Evolutionary conservation across 192 early-diverging fungal genomes (phyloP).

Genomic region (Coemansia sp.): DNA sequence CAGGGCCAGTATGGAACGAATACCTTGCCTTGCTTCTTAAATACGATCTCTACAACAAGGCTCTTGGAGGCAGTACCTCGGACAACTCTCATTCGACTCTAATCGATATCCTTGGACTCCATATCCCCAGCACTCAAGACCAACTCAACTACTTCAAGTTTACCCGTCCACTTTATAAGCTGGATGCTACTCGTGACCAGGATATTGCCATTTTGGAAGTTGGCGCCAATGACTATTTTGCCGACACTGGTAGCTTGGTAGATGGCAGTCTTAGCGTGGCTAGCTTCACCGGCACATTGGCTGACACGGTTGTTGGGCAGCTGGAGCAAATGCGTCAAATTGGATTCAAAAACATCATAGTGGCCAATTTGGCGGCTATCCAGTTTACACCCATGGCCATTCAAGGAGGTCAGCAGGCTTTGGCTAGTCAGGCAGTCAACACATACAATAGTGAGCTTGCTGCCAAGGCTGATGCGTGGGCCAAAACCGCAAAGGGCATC

Average conservation of each 20-base stretch:
- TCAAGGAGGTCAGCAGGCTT: not conserved
- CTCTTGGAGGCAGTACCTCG: constrained; percentile 27
- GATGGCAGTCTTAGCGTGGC: constrained; percentile 5
- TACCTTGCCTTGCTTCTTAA: constrained; percentile 17
- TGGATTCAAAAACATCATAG: constrained; percentile 35
- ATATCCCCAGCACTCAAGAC: constrained; percentile 34
- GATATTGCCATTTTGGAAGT: constrained; percentile 29
- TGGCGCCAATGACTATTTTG: constrained; percentile 41
- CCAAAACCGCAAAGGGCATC: constrained; percentile 3
- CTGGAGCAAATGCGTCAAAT: constrained; percentile 27
- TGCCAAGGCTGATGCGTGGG: constrained; percentile 21
- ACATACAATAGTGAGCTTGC: constrained; percentile 12
- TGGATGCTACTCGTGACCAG: constrained; percentile 8
- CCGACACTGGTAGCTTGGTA: not conserved
- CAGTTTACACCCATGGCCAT: constrained; percentile 31
- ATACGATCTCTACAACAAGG: constrained; percentile 35
- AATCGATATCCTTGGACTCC: constrained; percentile 7
- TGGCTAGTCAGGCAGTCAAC: constrained; percentile 3
- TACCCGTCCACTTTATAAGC: constrained; percentile 14
- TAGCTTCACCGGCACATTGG: constrained; percentile 18
- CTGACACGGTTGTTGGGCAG: constrained; percentile 16
- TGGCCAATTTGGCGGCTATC: constrained; percentile 31
- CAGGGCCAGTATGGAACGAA: constrained; percentile 42
- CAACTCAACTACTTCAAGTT: constrained; percentile 43
- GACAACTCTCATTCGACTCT: constrained; percentile 19